phyloP scores from a whole-genome alignment of 768 basidiomycete genomes.

The Amylocystis lapponica region DNA sequence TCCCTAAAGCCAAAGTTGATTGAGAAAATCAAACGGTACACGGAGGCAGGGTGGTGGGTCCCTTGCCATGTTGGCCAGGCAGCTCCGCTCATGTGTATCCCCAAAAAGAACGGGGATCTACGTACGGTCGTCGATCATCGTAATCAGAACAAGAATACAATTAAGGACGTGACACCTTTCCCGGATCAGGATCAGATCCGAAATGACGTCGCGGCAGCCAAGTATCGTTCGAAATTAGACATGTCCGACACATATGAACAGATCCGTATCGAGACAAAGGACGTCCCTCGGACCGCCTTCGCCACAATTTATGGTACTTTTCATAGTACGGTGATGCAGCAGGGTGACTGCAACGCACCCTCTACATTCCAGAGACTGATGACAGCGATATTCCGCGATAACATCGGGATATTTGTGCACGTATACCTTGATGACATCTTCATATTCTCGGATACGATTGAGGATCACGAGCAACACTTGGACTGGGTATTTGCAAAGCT shows the following conservation, averaged over 20 bases:
- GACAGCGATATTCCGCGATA: slow-evolving; percentile 32
- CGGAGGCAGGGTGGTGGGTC: slow-evolving; percentile 31
- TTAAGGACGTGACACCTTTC: slow-evolving; percentile 34
- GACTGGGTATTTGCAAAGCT: slow-evolving; percentile 26
- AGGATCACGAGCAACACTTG: slow-evolving; percentile 34
- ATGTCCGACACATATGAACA: slow-evolving; percentile 39
- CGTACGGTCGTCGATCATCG: slow-evolving; percentile 28
- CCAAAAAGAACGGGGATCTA: slow-evolving; percentile 28
- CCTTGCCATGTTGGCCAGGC: slow-evolving; percentile 12
- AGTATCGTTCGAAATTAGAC: slow-evolving; percentile 35
- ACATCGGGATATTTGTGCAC: slow-evolving; percentile 35
- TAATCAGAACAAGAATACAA: slow-evolving; percentile 37
- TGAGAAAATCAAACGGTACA: slow-evolving; percentile 30
- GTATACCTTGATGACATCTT: slow-evolving; percentile 43
- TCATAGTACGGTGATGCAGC: slow-evolving; percentile 35
- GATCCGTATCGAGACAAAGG: slow-evolving; percentile 24
- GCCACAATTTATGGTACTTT: slow-evolving; percentile 31
- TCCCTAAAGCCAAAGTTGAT: too few species aligned
- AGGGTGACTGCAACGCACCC: slow-evolving; percentile 41
- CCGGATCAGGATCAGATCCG: slow-evolving; percentile 37
- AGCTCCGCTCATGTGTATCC: slow-evolving; percentile 27
- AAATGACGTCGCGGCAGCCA: slow-evolving; percentile 26
- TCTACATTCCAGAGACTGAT: slow-evolving; percentile 42
- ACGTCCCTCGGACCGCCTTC: slow-evolving; percentile 30
- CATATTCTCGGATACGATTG: slow-evolving; percentile 29